phyloP scores from a whole-genome alignment of 192 early-diverging fungal species.

The Rhizophagus clarus region DNA sequence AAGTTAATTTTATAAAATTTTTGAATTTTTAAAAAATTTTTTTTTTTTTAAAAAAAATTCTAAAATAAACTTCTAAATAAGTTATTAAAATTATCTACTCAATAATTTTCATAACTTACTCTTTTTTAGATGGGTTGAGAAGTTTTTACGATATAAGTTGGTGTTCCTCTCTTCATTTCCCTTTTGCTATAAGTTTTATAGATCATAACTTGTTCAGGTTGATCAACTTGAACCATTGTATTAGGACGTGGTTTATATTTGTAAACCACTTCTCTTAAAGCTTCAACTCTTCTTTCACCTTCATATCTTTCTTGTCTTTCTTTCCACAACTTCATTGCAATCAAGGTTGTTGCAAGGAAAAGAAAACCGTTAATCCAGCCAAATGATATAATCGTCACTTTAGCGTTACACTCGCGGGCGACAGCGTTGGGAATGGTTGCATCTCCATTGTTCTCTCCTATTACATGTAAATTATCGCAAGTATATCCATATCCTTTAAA shows the following conservation, averaged over 20 bases:
- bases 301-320: conserved; percentile 5
- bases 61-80: too few relatives aligned
- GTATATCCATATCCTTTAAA: not conserved
- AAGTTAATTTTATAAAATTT: not conserved
- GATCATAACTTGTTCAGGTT: conserved; percentile 24
- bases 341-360: not conserved
- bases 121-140: too few relatives aligned
- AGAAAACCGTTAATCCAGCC: not conserved
- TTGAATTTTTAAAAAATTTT: too few relatives aligned
- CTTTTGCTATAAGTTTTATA: not conserved
- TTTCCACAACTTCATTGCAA: not conserved
- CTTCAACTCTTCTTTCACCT: conserved; percentile 17
- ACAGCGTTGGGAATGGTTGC: not conserved
- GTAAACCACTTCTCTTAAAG: conserved; percentile 9
- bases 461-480: not conserved
- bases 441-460: not conserved
- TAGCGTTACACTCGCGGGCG: not conserved
- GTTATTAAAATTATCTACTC: too few relatives aligned
- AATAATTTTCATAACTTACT: too few relatives aligned
- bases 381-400: not conserved
- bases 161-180: not conserved
- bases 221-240: not conserved
- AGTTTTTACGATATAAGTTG: too few relatives aligned
- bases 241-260: conserved; percentile 4
- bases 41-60: too few relatives aligned